Conservation (phyloP, 176 grass and related monocot species). For the Avena insularis region DNA sequence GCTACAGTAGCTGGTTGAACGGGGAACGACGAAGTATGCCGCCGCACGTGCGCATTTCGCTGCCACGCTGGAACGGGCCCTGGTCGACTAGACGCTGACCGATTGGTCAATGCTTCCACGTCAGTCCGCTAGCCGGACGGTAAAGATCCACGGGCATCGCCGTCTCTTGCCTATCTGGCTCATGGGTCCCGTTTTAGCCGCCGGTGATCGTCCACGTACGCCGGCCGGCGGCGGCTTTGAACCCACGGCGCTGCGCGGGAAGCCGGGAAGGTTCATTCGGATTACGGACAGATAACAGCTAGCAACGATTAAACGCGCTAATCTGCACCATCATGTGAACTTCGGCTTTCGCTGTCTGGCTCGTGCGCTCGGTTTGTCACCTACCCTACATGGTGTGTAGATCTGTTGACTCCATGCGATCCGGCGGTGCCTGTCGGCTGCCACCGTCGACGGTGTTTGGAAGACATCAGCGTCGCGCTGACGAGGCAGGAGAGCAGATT, state of each 20-base stretch:
- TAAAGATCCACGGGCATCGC: background rate
- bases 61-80: background rate
- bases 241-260: background rate
- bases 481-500: background rate
- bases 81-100: slow-evolving; percentile 1
- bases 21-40: background rate
- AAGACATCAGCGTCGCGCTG: background rate
- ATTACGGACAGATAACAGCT: background rate
- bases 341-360: background rate
- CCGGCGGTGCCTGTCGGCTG: slow-evolving; percentile 25
- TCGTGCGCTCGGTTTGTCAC: background rate
- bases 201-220: background rate
- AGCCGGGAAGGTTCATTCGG: background rate
- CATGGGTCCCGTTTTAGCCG: too few relatives aligned
- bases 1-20: background rate
- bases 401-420: background rate
- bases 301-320: background rate
- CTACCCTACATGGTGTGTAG: background rate
- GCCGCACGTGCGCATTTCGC: background rate
- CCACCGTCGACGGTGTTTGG: background rate
- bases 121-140: background rate
- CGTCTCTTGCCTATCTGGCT: background rate
- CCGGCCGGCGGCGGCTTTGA: background rate
- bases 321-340: background rate
- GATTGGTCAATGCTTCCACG: background rate